Percentiles rank a stretch among this genome's conserved stretches.
Conservation (phyloP, 106 monocot species). For the Apostasia ramifera region DNA sequence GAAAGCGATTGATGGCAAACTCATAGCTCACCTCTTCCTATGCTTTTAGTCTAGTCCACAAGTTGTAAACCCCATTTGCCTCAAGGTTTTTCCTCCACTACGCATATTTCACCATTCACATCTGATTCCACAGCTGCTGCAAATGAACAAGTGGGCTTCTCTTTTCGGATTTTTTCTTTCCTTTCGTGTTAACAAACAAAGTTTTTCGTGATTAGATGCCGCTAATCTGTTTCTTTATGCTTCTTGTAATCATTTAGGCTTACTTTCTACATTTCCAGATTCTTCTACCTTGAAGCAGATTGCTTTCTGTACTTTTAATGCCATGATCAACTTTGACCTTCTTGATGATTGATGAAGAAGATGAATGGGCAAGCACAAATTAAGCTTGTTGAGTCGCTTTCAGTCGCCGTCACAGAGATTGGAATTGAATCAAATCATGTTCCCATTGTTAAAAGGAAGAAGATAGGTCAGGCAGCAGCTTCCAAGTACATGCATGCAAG, state of each 20-base stretch:
- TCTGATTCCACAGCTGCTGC: conserved; percentile 1
- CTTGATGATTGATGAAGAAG: neutral
- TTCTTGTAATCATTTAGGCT: no score
- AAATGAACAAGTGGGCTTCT: neutral
- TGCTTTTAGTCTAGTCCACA: neutral
- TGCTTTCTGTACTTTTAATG: neutral
- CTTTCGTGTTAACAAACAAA: no score
- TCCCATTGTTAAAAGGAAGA: neutral
- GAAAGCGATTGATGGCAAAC: neutral
- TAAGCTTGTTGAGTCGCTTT: neutral
- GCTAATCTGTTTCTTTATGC: no score
- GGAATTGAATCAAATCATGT: neutral
- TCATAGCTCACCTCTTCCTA: neutral
- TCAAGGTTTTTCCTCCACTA: neutral
- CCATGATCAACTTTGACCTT: neutral
- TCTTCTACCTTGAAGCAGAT: no score
- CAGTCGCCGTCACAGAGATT: conserved; percentile 1
- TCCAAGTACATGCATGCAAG: conserved; percentile 1
- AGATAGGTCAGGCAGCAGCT: neutral
- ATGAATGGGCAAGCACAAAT: neutral
- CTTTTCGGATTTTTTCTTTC: neutral
- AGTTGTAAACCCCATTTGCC: neutral
- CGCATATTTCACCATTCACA: neutral
- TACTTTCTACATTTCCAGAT: no score
- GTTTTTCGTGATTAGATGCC: no score